Evolutionary conservation across 345 rosid species (phyloP).

Genomic region (Hibiscus tridactylites): DNA sequence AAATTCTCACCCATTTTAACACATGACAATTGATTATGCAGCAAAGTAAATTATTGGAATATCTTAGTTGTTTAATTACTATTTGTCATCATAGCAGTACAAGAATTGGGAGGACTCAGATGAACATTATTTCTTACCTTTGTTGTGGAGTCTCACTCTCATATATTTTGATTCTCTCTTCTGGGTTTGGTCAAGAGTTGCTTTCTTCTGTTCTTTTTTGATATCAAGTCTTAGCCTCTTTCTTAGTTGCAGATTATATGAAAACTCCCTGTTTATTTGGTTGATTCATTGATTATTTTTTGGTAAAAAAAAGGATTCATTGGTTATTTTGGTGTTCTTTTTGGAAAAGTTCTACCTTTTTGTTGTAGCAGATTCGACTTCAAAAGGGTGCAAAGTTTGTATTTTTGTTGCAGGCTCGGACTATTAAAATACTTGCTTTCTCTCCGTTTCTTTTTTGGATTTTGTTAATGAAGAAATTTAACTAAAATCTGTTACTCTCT

Average conservation of each 20-base stretch:
- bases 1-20: too few species aligned
- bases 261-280: background rate
- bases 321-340: background rate
- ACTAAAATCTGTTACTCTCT: too few species aligned
- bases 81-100: too few species aligned
- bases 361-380: background rate
- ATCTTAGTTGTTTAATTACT: too few species aligned
- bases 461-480: too few species aligned
- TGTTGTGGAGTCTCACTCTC: background rate
- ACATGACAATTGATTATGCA: too few species aligned
- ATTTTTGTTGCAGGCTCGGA: background rate
- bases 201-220: background rate
- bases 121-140: background rate
- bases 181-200: background rate
- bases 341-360: background rate
- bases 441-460: too few species aligned
- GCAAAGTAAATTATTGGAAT: too few species aligned
- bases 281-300: too few species aligned
- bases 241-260: background rate
- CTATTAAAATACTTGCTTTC: background rate
- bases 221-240: background rate
- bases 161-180: background rate
- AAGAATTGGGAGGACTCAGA: background rate
- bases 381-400: conserved; percentile 2
- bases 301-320: background rate